Evolutionary conservation across 2,329 filamentous ascomycete species (phyloP), one percentile per base, ranked within the genome.

Genomic region (Botrytis tulipae): DNA sequence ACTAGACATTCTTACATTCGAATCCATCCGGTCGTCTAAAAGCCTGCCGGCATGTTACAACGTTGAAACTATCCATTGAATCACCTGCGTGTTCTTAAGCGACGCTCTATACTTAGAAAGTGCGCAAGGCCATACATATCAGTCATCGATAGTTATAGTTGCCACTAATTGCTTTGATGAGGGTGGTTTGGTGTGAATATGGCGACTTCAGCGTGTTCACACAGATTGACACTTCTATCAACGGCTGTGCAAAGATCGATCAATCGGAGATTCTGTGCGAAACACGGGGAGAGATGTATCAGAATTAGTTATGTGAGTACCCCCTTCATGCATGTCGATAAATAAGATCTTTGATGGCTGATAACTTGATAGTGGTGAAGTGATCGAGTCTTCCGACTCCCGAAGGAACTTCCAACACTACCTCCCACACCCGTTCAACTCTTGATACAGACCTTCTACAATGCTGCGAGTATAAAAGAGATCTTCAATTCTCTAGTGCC

Each of bases 401-500:
- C 8, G 29, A n/a, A 3, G 2, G 3, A 51, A 37, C 12, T 12
- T 35, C 8, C 22, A 25, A 46, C 40, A 40, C 20, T 42, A 20
- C n/a, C 42, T 16, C 18, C 46, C 22, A n/a, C 32, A 32, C 22
- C 32, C 22, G 16, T 37, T 67, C 1, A 40, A 35, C 32, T n/a
- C n/a, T 29, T 29, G 22, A 40, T 29, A 22, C 35, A 68, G 9
- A 40, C 5, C 25, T 42, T 20, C 7, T 3, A 68, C 5, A 22
- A 14, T 8, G 6, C 25, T 40, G 4, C 6, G 5, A 22, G 16
- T 14, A 14, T 42, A 22, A 5, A 2, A 14, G n/a, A 29, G 6
- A 29, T 2, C 2, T 12, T 3, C 1, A 0, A 1, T 0, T 35
- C 7, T 10, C 10, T n/a, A 29, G 7, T 9, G 1, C 4, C 0